These are phyloP conservation scores for Staphylotrichum longicolle DNA, from an alignment of 495 filamentous ascomycete species.

Conservation along the genomic window DNA sequence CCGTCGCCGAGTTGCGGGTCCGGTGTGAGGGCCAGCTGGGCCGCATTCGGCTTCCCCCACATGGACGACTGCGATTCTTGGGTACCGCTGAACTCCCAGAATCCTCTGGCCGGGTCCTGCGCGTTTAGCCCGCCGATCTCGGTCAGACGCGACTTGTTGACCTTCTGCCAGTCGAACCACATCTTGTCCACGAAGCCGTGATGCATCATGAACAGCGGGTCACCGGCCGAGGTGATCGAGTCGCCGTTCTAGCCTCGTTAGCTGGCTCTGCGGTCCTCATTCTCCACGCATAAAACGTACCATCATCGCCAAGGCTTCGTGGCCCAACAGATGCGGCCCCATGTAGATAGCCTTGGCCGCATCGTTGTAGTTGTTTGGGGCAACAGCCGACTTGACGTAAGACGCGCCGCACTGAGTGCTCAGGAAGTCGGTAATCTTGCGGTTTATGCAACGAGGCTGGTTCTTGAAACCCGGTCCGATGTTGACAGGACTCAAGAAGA, in stretches of 20 bases:
- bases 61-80: neutral
- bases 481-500: neutral
- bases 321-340: slow-evolving; percentile 2
- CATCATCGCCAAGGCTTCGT: slow-evolving; percentile 3
- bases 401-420: neutral
- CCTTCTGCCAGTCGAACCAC: slow-evolving; percentile 4
- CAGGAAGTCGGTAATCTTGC: neutral
- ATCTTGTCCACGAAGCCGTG: slow-evolving; percentile 11
- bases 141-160: neutral
- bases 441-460: slow-evolving; percentile 1
- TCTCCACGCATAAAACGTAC: neutral
- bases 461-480: slow-evolving; percentile 2
- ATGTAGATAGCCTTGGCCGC: neutral
- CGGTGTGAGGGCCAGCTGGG: neutral
- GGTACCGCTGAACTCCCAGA: neutral
- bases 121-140: slow-evolving; percentile 2
- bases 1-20: neutral
- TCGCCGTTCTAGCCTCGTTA: neutral
- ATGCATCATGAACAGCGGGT: slow-evolving; percentile 10
- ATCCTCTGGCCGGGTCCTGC: slow-evolving; percentile 2
- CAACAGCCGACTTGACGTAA: neutral
- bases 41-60: neutral
- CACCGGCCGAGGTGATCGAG: slow-evolving; percentile 6
- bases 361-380: neutral
- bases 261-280: too few species aligned